phyloP scores from a whole-genome alignment of 345 rosid species.

The Moringa oleifera region DNA sequence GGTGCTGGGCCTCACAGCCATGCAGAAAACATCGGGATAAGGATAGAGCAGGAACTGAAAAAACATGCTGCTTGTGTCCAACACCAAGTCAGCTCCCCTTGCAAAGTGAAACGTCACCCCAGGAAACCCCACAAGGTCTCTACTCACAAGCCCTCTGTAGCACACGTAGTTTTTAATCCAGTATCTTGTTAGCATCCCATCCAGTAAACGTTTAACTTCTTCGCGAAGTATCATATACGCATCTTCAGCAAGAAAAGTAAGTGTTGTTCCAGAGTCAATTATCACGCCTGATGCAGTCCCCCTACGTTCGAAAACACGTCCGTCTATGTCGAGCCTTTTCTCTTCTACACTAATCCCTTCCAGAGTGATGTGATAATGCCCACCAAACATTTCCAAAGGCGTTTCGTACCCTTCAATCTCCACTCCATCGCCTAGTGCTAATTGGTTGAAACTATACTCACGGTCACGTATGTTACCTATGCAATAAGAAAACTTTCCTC shows the following conservation, averaged over 20 bases:
- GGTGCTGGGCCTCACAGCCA: slow-evolving; percentile 25
- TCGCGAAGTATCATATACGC: slow-evolving; percentile 18
- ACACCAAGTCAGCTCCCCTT: slow-evolving; percentile 30
- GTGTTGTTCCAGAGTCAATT: slow-evolving; percentile 31
- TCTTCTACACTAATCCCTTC: slow-evolving; percentile 34
- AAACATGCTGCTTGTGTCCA: slow-evolving; percentile 39
- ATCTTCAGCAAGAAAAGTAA: slow-evolving; percentile 24
- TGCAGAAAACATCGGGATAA: slow-evolving; percentile 22
- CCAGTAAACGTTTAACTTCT: slow-evolving; percentile 17
- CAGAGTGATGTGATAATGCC: slow-evolving; percentile 22
- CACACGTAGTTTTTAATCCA: slow-evolving; percentile 18
- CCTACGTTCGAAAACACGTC: slow-evolving; percentile 7
- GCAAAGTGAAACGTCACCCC: slow-evolving; percentile 35
- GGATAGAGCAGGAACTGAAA: slow-evolving; percentile 13
- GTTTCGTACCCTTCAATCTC: slow-evolving; percentile 32
- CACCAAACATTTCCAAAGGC: slow-evolving; percentile 19
- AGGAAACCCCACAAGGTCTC: slow-evolving; percentile 39
- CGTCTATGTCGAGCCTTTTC: slow-evolving; percentile 25
- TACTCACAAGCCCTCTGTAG: slow-evolving; percentile 25
- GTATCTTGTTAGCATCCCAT: slow-evolving; percentile 13
- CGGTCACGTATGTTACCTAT: slow-evolving; percentile 27
- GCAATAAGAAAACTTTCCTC: slow-evolving; percentile 37
- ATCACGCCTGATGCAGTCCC: slow-evolving; percentile 11
- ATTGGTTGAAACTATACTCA: slow-evolving; percentile 16
- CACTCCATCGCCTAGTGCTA: slow-evolving; percentile 27